Conservation (phyloP, 495 filamentous ascomycete genomes). For the Aspergillus egyptiacus region DNA sequence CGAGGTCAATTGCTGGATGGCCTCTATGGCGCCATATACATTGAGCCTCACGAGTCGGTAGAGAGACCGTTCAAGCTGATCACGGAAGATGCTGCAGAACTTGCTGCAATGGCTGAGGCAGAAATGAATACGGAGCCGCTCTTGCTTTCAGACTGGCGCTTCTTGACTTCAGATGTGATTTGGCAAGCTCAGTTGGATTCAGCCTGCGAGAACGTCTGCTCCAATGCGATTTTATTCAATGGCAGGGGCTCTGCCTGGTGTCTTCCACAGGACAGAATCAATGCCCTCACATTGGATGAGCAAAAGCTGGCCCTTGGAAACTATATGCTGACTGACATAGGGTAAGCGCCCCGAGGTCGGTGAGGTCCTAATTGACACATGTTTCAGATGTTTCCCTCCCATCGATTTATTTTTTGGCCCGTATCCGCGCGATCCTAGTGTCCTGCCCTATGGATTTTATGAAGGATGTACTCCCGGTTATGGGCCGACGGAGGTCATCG, state of each 20-base stretch:
- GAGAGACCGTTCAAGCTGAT: conserved; percentile 44
- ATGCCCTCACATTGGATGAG: conserved; percentile 25
- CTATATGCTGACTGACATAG: conserved; percentile 41
- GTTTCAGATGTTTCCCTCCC: conserved; percentile 8
- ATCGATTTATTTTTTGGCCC: background rate
- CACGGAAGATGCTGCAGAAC: conserved; percentile 27
- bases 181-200: conserved; percentile 27
- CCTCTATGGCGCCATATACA: conserved; percentile 48
- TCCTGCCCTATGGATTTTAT: conserved; percentile 8
- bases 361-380: background rate
- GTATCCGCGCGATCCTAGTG: background rate
- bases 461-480: conserved; percentile 26
- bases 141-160: conserved; percentile 48
- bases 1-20: conserved; percentile 51
- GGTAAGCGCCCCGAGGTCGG: conserved; percentile 22
- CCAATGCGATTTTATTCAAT: conserved; percentile 50
- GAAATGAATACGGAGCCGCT: conserved; percentile 40
- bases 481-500: conserved; percentile 24
- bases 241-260: conserved; percentile 49
- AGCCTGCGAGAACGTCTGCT: conserved; percentile 28
- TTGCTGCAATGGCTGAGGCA: conserved; percentile 42
- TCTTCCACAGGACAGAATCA: conserved; percentile 31
- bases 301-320: conserved; percentile 17
- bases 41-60: conserved; percentile 26
- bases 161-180: background rate